phyloP scores from a whole-genome alignment of 352 stramenopile genomes.

The Pythium insidiosum region DNA sequence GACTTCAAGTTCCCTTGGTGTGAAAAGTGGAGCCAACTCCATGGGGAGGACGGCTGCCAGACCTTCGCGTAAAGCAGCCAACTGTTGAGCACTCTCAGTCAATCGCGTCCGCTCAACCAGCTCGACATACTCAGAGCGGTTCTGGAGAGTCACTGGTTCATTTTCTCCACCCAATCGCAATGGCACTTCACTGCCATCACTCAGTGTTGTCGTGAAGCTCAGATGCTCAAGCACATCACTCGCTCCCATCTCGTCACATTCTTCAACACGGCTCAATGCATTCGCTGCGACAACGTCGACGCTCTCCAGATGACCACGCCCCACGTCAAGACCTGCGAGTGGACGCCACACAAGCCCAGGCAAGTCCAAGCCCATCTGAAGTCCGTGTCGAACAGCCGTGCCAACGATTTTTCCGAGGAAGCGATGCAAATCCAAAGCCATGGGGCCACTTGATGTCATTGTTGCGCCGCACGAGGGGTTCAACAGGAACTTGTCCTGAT shows the following conservation, averaged over 20 bases:
- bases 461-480: conserved; percentile 79
- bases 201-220: conserved; percentile 71
- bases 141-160: conserved; percentile 51
- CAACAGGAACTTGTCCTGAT: conserved; percentile 90
- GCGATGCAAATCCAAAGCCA: conserved; percentile 90
- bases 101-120: conserved; percentile 64
- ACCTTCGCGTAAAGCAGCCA: conserved; percentile 72
- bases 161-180: conserved; percentile 65
- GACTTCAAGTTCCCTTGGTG: conserved; percentile 92
- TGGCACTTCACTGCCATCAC: conserved; percentile 67
- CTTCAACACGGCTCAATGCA: conserved; percentile 57
- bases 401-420: conserved; percentile 96
- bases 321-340: conserved; percentile 72
- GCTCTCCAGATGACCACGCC: conserved; percentile 64
- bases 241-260: conserved; percentile 23
- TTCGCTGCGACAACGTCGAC: conserved; percentile 71
- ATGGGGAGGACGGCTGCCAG: conserved; percentile 94
- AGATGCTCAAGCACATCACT: conserved; percentile 63
- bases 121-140: conserved; percentile 50
- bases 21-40: conserved; percentile 95
- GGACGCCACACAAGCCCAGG: conserved; percentile 83
- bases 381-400: conserved; percentile 92
- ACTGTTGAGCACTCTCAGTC: conserved; percentile 74
- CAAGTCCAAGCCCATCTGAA: conserved; percentile 92
- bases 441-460: conserved; percentile 73